A percentile compares a stretch with the other conserved stretches of the same genome.
These are phyloP conservation scores for Conticribra weissflogii DNA, from an alignment of 108 stramenopile genomes.

Conservation along the genomic window DNA sequence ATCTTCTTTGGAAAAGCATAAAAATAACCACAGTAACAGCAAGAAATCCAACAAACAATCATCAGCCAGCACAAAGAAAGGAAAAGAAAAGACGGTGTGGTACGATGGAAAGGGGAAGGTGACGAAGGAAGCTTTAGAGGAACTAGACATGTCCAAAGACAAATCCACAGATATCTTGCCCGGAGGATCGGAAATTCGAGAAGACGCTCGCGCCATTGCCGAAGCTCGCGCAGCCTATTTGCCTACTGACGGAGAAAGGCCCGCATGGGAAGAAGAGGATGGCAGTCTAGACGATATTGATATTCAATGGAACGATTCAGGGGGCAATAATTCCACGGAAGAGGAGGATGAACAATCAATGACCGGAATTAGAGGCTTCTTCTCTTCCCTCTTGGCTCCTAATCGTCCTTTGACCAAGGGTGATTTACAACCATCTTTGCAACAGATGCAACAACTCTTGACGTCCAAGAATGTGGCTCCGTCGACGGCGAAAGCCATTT, in stretches of 20 bases:
- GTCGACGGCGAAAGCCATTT: conserved; percentile 83
- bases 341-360: conserved; percentile 19
- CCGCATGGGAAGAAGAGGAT: conserved; percentile 75
- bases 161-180: conserved; percentile 2
- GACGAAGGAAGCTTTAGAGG: conserved; percentile 73
- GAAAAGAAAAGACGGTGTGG: conserved; percentile 84
- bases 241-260: conserved; percentile 79
- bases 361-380: conserved; percentile 54
- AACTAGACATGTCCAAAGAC: conserved; percentile 71
- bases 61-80: conserved; percentile 38
- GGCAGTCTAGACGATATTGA: conserved; percentile 31
- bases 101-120: conserved; percentile 83
- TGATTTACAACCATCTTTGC: conserved; percentile 77
- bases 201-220: conserved; percentile 68
- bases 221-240: conserved; percentile 90
- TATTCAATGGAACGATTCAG: conserved; percentile 31
- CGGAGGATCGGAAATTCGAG: conserved; percentile 31
- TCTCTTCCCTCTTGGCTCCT: conserved; percentile 58
- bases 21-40: no score
- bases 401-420: conserved; percentile 58
- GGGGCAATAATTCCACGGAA: conserved; percentile 49
- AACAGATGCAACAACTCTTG: conserved; percentile 82
- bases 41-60: conserved; percentile 26
- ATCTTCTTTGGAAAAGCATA: conserved; percentile 16
- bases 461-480: conserved; percentile 91